Base-by-base conservation (phyloP, 2,329 filamentous ascomycete species). In the Rutstroemia sp. region DNA sequence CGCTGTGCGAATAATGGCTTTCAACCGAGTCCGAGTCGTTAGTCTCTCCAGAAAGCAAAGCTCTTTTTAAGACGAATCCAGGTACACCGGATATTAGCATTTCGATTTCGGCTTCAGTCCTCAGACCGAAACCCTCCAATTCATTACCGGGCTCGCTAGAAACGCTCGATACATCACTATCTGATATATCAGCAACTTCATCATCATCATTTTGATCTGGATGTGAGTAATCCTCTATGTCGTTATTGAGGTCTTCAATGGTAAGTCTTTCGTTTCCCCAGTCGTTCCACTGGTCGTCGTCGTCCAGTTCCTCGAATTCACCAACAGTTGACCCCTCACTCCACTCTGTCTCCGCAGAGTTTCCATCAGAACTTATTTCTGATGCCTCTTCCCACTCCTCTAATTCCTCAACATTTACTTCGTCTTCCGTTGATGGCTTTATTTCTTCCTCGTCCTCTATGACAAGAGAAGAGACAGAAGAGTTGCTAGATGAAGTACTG, bases 211-310 rank as follows among this genome's bases (percentile, higher is more conserved):
- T 2, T 14, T 42, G 27, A 39, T 16, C 44, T 25, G 27, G 51
- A 12, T 54, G 16, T 0, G 46, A 14, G 2, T 38, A 48, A 14
- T 48, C 51, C 14, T 39, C 30, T 14, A 48, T 17, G 4, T 48
- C 16, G 3, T 40, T 17, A 16, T 54, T 54, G 14, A 54, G 42
- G 40, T 54, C 40, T 16, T 48, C 44, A 30, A 48, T 30, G 4
- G 17, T 2, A 19, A 54, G 7, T 25, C 21, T 19, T 19, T 54
- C 51, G 4, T 54, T 54, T 2, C 30, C 30, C 51, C 42, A 47
- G 21, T 54, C 42, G 17, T 54, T 54, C 42, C 51, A 54, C 23
- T 54, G 42, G n/a, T 47, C 51, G 9, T 54, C 21, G 5, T 54
- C 51, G 4, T 48, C 51, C 16, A 48, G 34, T 12, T 48, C 42